Evolutionary conservation across 2,329 filamentous ascomycete genomes (phyloP), one percentile per base, ranked within the genome.

Genomic region (Hypoxylon sp.): DNA sequence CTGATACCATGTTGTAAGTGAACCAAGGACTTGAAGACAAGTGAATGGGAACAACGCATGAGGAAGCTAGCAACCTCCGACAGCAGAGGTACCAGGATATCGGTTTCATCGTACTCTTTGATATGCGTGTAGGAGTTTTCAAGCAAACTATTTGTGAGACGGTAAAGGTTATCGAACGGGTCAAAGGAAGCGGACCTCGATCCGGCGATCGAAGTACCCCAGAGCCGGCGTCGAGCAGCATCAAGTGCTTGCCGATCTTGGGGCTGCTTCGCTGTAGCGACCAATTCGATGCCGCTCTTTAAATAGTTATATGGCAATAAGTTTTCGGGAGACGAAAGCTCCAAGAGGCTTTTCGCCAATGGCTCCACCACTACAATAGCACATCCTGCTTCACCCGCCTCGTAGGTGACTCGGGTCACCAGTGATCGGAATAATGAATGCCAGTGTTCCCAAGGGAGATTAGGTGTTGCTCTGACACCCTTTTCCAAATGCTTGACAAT

Each of bases 291-390:
- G 1, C 79, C 71, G 8, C 78, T 79, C 20, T 73, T 74, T 11
- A 83, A 65, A 0, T 74, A 69, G 18, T 74, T 79, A 3, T 73
- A 26, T 2, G 71, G 56, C 6, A 74, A 40, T 2, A 61, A 48
- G 3, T 71, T 63, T 2, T 62, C 16, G 16, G 68, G 54, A 30
- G 74, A 64, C 20, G 72, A 52, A 1, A 75, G 78, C 57, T 83
- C 81, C 36, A 81, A 71, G 3, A 91, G 69, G 1, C 77, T 72
- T 69, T 86, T 89, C 0, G 91, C 87, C 2, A 96, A 72, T 1
- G 90, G 91, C 65, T 96, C 93, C 38, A 94, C 81, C 1, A 93
- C 83, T 22, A 86, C 85, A 51, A 91, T 81, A 4, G 89, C 86
- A 40, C 89, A 83, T 4, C 88, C 89, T 14, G 86, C 85, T 65